Evolutionary conservation across 2,329 filamentous ascomycete genomes (phyloP).

Genomic region (Aspergillus fijiensis): DNA sequence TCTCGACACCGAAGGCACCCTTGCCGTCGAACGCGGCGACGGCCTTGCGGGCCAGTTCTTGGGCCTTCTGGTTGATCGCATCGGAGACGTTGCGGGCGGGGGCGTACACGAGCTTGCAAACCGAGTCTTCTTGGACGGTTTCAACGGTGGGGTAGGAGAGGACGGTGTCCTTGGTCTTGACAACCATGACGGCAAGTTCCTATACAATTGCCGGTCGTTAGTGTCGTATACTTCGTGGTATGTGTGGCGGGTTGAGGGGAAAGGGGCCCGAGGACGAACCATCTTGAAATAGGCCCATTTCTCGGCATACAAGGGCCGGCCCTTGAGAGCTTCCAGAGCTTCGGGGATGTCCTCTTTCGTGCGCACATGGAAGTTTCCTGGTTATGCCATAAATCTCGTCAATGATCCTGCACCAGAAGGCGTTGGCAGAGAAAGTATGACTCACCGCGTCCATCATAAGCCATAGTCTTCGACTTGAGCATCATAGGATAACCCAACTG

Average conservation of each 20-base stretch:
- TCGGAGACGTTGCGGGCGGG: conserved; percentile 71
- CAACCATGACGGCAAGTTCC: conserved; percentile 91
- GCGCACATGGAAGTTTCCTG: conserved; percentile 66
- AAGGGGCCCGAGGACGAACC: conserved; percentile 26
- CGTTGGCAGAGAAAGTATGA: background rate
- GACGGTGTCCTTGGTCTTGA: conserved; percentile 75
- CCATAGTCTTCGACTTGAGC: conserved; percentile 86
- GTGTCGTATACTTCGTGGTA: background rate
- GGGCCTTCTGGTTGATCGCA: conserved; percentile 63
- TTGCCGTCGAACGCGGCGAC: conserved; percentile 79
- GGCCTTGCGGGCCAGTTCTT: conserved; percentile 74
- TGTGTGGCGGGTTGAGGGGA: background rate
- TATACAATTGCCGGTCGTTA: conserved; percentile 20
- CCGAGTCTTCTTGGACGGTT: conserved; percentile 90
- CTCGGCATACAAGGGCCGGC: conserved; percentile 77
- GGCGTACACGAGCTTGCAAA: conserved; percentile 89
- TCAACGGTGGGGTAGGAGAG: conserved; percentile 87
- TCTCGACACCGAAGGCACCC: conserved; percentile 93
- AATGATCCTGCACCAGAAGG: background rate
- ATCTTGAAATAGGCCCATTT: conserved; percentile 82
- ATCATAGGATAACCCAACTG: conserved; percentile 80
- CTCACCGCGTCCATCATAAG: conserved; percentile 84
- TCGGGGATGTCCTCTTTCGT: conserved; percentile 59
- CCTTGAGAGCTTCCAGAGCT: conserved; percentile 69
- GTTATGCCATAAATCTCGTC: background rate